Base-by-base conservation (phyloP, 164 flowering plant genomes). In the Kingdonia uniflora region DNA sequence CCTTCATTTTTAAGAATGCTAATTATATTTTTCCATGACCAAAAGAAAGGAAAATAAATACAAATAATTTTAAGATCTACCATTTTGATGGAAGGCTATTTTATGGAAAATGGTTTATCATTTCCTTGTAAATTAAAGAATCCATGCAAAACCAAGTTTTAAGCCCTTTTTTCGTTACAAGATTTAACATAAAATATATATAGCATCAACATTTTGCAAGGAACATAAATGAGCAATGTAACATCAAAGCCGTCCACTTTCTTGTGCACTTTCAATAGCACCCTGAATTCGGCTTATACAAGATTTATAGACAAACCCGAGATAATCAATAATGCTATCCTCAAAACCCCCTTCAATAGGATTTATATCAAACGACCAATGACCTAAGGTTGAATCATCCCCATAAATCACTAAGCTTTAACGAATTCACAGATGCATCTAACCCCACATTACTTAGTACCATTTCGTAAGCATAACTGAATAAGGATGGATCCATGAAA, bases 361-460 rank as follows among this genome's bases (percentile, higher is more conserved):
- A 33, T 71, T 44, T 1, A 77, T 59, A 59, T 80, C 76, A 41
- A 76, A 82, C 14, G 68, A 67, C 85, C 81, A 82, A 2, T 61
- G 48, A 6, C 77, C 69, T 0, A 80, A 53, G 0, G 85, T 77
- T 2, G 76, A 74, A 11, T 63, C 70, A 29, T 67, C 72, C 7
- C 78, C 75, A 38, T 76, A 80, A n/a, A 54, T 77, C 75, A 0
- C 55, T 38, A 14, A 82, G 80, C 41, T 71, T 80, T 24, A 82
- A 43, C 20, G 77, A 51, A 50, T 82, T 82, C 15, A 65, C 47
- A 6, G 81, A 80, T 37, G 81, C 85, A 60, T 82, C 83, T 26
- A 80, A 60, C 0, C 83, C 88, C 10, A 80, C 74, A 63, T 82
- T 77, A 64, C 81, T 74, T 23, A 77, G 69, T 63, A 74, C 80